Evolutionary conservation across 2,329 filamentous ascomycete species (phyloP), one percentile per base, ranked within the genome.

Genomic region (Coniochaeta sp.): DNA sequence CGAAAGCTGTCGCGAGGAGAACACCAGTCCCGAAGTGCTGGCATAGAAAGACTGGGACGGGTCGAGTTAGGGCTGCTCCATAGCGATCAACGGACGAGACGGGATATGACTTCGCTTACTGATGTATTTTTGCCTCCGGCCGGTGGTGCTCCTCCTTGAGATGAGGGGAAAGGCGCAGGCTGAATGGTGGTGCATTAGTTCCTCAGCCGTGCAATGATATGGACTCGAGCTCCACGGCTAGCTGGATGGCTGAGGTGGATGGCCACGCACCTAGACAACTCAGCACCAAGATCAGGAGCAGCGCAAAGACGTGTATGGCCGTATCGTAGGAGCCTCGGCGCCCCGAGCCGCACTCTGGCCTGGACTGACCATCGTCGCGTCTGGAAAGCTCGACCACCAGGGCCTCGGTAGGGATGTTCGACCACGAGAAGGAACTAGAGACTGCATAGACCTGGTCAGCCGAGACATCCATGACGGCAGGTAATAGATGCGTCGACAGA

Each of bases 1-100:
- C 89, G 68, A 95, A 95, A 59, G 90, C 90, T 1, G 90, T 95
- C 12, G 91, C 90, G 63, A 95, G 88, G n/a, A 95, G 78, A 22
- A 95, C 91, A 61, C 90, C 90, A 1, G 90, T 95, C 68, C 90
- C 89, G 65, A 91, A 89, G 74, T 91, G 89, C 64, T 89, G 85
- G 67, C 85, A 87, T 63, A 87, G 77, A 70, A 89, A 88, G 63
- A 89, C 47, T 52, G 19, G 2, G 38, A 40, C 4, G 38, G 17
- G 9, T n/a, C 17, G 4, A 10, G 38, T 40, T n/a, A 40, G 38
- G 4, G 16, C 2, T n/a, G 38, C 17, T 40, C 38, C 38, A 40
- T 6, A 3, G 16, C 4, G 16, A 40, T n/a, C 16, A 9, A 40
- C 16, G 16, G 3, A 40, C 3, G 9, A n/a, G 14, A 14, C 12